Evolutionary conservation across 2,329 filamentous ascomycete species (phyloP).

Genomic region (Reticulascus tulasneorum): DNA sequence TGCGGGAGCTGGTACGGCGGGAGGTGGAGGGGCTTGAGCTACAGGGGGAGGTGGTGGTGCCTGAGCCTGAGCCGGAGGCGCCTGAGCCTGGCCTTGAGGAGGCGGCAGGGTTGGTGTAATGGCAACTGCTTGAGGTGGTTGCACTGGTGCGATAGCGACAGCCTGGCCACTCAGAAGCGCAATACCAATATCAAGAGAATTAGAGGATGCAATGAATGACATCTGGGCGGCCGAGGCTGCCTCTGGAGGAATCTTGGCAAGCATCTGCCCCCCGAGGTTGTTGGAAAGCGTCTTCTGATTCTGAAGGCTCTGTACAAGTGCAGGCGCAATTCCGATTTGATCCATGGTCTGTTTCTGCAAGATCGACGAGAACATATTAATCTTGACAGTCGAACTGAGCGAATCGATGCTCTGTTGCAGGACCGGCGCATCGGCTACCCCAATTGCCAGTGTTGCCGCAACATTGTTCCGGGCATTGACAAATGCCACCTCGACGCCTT

Average conservation of each 20-base stretch:
- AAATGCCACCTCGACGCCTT: conserved; percentile 10
- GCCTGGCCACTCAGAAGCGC: too few species aligned
- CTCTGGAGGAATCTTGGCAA: conserved; percentile 10
- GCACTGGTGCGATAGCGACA: too few species aligned
- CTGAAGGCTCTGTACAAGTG: conserved; percentile 4
- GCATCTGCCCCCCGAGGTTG: conserved; percentile 1
- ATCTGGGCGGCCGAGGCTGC: not conserved
- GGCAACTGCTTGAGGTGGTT: too few species aligned
- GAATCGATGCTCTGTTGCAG: conserved; percentile 6
- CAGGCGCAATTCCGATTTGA: conserved; percentile 3
- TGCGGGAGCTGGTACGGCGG: too few species aligned
- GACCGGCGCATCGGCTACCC: conserved; percentile 16
- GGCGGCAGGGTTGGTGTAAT: too few species aligned
- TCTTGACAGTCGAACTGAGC: conserved; percentile 12
- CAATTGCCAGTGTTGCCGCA: conserved; percentile 16
- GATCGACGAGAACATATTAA: conserved; percentile 12
- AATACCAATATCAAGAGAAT: too few species aligned
- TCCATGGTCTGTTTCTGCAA: conserved; percentile 8
- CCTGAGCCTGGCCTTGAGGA: too few species aligned
- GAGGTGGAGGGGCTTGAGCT: too few species aligned
- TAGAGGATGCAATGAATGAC: too few species aligned
- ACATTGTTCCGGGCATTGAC: conserved; percentile 8
- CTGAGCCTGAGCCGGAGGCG: too few species aligned
- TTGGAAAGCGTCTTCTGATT: conserved; percentile 9
- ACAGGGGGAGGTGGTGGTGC: too few species aligned